phyloP scores from a whole-genome alignment of 257 asterid species.

The Solanum phureja region DNA sequence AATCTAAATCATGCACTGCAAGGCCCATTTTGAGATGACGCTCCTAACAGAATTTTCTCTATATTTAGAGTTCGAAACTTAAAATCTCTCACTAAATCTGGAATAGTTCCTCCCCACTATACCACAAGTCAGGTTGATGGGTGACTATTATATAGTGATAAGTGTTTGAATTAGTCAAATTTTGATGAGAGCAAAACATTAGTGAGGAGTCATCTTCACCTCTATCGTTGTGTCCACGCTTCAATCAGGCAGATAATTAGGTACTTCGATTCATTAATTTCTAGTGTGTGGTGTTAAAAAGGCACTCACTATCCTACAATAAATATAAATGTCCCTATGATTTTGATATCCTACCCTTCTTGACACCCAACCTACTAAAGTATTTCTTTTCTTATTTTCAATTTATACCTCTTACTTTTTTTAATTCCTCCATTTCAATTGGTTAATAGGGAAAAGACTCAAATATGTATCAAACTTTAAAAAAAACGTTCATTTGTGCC shows the following conservation, averaged over 20 bases:
- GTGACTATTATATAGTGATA: not conserved
- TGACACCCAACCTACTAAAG: not conserved
- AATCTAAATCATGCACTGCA: not conserved
- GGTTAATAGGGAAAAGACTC: no score
- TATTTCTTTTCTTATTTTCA: not conserved
- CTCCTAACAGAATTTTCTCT: no score
- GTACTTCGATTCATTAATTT: not conserved
- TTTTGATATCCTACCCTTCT: not conserved
- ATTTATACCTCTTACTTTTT: not conserved
- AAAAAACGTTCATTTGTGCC: no score
- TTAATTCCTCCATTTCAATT: not conserved
- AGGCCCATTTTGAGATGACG: no score
- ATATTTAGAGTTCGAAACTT: not conserved
- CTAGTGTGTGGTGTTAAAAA: not conserved
- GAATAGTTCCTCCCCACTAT: no score
- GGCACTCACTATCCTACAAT: not conserved
- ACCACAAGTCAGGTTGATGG: no score
- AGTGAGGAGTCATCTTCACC: not conserved
- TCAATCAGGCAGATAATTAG: not conserved
- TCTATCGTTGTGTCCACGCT: not conserved
- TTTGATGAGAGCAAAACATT: not conserved
- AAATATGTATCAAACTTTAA: no score
- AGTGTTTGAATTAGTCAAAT: not conserved
- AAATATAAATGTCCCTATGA: not conserved
- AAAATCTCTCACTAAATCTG: no score